Evolutionary conservation across 1,284 basidiomycete genomes (phyloP), one percentile per base, ranked within the genome.

Genomic region (Pascua guehoae): DNA sequence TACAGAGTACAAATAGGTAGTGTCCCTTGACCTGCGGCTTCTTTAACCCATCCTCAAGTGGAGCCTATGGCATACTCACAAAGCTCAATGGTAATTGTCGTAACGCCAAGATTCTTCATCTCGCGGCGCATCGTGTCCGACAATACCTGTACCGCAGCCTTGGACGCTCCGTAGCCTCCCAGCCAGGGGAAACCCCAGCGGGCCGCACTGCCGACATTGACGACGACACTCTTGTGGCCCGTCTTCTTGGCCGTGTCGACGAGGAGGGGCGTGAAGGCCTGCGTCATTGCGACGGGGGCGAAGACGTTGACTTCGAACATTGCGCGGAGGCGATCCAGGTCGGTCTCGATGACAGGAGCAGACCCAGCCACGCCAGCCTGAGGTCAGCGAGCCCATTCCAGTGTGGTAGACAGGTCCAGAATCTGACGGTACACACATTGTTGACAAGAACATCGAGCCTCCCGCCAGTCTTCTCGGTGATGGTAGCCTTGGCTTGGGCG

Each of bases 281-380:
- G 67, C 11, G 49, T 51, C 32, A 66, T 41, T 1, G 59, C 47
- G 2, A 69, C 39, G 1, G 58, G 57, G 12, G 54, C 66, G 16
- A 66, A 49, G 40, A 60, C 57, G 52, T 69, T 62, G 46, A 65
- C 51, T 17, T 69, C 66, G 58, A 56, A 60, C 53, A 67, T 52
- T 11, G 32, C 46, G 2, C 47, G 49, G 40, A 51, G 37, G 46
- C 40, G 14, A 16, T 44, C 38, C 32, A 52, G 18, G 51, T 57
- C 56, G 11, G 47, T 45, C 38, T 52, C 51, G 42, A 52, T 51
- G 15, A 57, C 40, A n/a, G 51, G 56, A n/a, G 38, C 37, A 18
- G 36, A 24, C 43, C 37, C 36, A 12, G 38, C 41, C 4, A 59
- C 40, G 14, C 49, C 49, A 32, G 50, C 45, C 44, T 50, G 44